Evolutionary conservation across 257 asterid genomes (phyloP).

Genomic region (Paraleonurus japonicus): DNA sequence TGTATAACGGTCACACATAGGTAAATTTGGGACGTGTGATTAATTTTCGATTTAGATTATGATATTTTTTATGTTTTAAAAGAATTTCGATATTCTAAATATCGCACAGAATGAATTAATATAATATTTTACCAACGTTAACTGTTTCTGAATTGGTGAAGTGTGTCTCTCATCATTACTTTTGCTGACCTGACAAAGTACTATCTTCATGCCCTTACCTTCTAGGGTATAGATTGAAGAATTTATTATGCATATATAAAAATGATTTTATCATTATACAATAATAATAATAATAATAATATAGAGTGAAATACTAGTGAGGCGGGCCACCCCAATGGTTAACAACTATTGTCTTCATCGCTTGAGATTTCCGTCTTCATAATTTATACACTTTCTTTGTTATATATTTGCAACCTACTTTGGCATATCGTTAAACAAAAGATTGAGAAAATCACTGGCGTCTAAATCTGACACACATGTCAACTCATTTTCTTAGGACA

Average conservation of each 20-base stretch:
- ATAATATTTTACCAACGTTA: neutral
- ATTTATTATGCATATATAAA: too few relatives aligned
- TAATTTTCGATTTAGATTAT: too few relatives aligned
- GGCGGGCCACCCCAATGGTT: too few relatives aligned
- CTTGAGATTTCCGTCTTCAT: neutral
- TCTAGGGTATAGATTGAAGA: too few relatives aligned
- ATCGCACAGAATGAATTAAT: neutral
- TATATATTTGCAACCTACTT: neutral
- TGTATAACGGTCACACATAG: neutral
- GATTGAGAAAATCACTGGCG: neutral
- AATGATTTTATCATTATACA: too few relatives aligned
- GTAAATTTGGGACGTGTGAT: too few relatives aligned
- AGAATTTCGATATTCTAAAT: neutral
- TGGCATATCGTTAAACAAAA: neutral
- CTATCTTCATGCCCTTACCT: neutral
- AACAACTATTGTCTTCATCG: neutral
- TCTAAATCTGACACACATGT: neutral
- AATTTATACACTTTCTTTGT: neutral
- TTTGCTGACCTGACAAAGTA: neutral
- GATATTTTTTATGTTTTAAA: neutral
- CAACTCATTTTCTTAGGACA: neutral
- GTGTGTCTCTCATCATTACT: neutral
- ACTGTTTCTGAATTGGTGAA: neutral
- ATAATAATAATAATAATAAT: too few relatives aligned
- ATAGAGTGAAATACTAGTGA: too few relatives aligned